Conservation (phyloP, 768 basidiomycete genomes). For the Amanita muscaria region DNA sequence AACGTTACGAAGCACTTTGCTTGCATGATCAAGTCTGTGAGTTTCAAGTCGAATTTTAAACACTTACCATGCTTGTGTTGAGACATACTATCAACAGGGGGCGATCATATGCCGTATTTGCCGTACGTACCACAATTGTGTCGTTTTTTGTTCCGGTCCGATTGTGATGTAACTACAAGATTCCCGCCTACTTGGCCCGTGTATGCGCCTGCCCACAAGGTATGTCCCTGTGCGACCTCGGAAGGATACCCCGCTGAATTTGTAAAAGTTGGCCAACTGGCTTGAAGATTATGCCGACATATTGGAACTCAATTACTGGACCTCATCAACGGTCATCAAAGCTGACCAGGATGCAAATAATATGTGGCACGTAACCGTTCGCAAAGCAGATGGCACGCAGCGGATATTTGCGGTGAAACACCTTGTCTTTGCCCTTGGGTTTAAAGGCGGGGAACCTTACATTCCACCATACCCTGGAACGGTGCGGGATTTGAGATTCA, state of each 20-base stretch:
- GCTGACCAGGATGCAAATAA: constrained; percentile 25
- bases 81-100: constrained; percentile 27
- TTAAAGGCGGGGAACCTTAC: constrained; percentile 35
- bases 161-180: constrained; percentile 17
- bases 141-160: neutral
- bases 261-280: constrained; percentile 23
- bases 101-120: constrained; percentile 52
- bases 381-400: constrained; percentile 24
- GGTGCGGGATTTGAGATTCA: constrained; percentile 19
- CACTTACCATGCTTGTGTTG: neutral
- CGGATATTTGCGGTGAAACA: constrained; percentile 38
- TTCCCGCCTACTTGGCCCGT: constrained; percentile 56
- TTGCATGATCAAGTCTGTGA: constrained; percentile 62
- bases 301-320: constrained; percentile 47
- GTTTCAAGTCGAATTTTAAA: constrained; percentile 18
- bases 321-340: constrained; percentile 24
- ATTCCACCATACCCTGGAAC: constrained; percentile 40
- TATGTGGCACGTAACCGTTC: constrained; percentile 36
- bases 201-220: constrained; percentile 47
- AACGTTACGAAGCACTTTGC: constrained; percentile 57
- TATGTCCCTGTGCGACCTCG: constrained; percentile 9
- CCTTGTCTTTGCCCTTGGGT: constrained; percentile 45
- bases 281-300: constrained; percentile 24
- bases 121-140: constrained; percentile 33
- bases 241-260: neutral